phyloP scores from a whole-genome alignment of 2,329 filamentous ascomycete genomes.

The Scolecobasidium constrictum region DNA sequence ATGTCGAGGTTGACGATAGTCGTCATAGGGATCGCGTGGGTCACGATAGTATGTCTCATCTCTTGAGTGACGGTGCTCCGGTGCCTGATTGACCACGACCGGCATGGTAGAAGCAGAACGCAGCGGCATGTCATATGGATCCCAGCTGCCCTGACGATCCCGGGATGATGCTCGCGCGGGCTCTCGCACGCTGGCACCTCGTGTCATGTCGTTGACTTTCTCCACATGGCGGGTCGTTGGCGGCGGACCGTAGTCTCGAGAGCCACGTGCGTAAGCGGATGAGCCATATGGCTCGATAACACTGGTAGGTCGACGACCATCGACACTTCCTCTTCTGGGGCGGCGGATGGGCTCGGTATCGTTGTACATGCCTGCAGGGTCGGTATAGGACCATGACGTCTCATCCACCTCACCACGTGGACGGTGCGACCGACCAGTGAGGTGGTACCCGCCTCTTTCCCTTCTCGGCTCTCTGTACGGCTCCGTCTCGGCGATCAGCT shows the following conservation, averaged over 20 bases:
- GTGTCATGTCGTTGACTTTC: slow-evolving; percentile 44
- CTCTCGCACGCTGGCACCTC: slow-evolving; percentile 37
- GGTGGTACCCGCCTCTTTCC: slow-evolving; percentile 5
- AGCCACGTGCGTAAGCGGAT: slow-evolving; percentile 19
- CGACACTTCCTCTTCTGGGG: slow-evolving; percentile 33
- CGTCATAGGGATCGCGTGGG: slow-evolving; percentile 4
- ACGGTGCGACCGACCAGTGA: slow-evolving; percentile 1
- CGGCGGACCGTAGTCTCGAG: slow-evolving; percentile 41
- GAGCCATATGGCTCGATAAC: slow-evolving; percentile 24
- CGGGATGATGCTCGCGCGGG: slow-evolving; percentile 30
- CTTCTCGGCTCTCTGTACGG: slow-evolving; percentile 8
- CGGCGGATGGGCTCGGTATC: slow-evolving; percentile 40
- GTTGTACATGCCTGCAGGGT: slow-evolving; percentile 38
- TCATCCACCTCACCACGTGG: slow-evolving; percentile 26
- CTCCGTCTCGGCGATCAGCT: slow-evolving; percentile 26
- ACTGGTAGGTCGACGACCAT: slow-evolving; percentile 33
- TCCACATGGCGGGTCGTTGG: slow-evolving; percentile 62
- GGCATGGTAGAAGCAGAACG: background rate
- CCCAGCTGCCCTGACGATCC: slow-evolving; percentile 19
- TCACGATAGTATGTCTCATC: slow-evolving; percentile 7
- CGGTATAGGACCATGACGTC: slow-evolving; percentile 38
- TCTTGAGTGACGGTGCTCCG: background rate
- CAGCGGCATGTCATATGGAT: slow-evolving; percentile 9
- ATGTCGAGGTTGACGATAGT: slow-evolving; percentile 11
- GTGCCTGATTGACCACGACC: background rate